phyloP scores from a whole-genome alignment of 2,329 filamentous ascomycete species.

The Sporothrix pallida region DNA sequence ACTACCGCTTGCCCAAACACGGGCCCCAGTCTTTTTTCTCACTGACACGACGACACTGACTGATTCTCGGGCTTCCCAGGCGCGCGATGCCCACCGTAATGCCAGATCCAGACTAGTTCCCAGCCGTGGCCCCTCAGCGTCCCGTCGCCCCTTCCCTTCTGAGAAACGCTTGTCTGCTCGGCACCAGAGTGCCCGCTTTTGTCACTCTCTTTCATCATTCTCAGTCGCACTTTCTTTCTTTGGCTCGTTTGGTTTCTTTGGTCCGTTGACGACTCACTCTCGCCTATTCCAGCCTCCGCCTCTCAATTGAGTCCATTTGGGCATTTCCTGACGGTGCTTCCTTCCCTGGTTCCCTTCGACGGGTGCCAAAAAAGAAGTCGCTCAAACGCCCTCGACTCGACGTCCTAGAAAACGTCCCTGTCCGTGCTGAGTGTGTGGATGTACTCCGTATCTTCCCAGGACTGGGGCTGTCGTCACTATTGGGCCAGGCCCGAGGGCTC shows the following conservation, averaged over 20 bases:
- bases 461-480: conserved; percentile 1
- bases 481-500: conserved; percentile 20
- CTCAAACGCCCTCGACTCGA: neutral
- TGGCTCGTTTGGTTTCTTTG: neutral
- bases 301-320: neutral
- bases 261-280: neutral
- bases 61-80: conserved; percentile 12
- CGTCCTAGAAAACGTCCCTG: neutral
- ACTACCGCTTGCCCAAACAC: neutral
- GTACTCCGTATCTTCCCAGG: neutral
- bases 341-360: neutral
- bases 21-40: neutral
- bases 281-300: neutral
- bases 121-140: conserved; percentile 7
- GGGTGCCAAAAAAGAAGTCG: neutral
- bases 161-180: conserved; percentile 11
- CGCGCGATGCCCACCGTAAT: neutral
- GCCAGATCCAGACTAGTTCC: conserved; percentile 18
- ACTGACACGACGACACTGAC: conserved; percentile 11
- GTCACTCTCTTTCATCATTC: neutral
- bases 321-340: neutral
- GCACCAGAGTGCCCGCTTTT: conserved; percentile 21
- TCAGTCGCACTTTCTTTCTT: conserved; percentile 3
- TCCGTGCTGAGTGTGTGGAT: conserved; percentile 3
- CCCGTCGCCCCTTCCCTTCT: conserved; percentile 23